Evolutionary conservation across 345 rosid genomes (phyloP), one percentile per base, ranked within the genome.

Genomic region (Ceriops zippeliana): DNA sequence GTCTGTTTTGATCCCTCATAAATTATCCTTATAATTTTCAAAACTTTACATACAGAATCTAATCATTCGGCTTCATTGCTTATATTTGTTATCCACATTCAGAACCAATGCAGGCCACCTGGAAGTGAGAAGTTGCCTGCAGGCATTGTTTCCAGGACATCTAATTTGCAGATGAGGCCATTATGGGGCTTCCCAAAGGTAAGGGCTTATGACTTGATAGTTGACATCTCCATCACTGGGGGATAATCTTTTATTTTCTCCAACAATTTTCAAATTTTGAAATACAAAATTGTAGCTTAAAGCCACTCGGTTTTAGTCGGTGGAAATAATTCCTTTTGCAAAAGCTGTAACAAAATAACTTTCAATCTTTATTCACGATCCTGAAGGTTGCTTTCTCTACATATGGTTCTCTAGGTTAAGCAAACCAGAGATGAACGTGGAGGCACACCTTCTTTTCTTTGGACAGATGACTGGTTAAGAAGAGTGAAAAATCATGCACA

Each of bases 81-180:
- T 63, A 67, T 28, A n/a, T 62, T 60, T 71, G 52, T 76, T 52
- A 75, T 13, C 61, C 53, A 42, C 60, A 59, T 66, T 66, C 61
- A 87, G 90, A 75, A 63, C 72, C 74, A 27, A 30, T 82, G 87
- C 73, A 79, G 78, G 67, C 86, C 81, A 64, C 75, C 65, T 71
- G 90, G 90, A 77, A 84, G 77, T 68, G 87, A 86, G 71, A 32
- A 74, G 35, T 77, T 88, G 38, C 93, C 93, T 2, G 76, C 70
- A 51, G 89, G 88, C 49, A 86, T 88, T 59, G 68, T 86, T 27
- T 27, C 72, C 27, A 67, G 76, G 32, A 79, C 79, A 16, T 75
- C 89, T 46, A 80, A 88, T 77, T 73, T 88, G 80, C 80, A 83
- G 63, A 85, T 86, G 88, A 76, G 86, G 56, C 88, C 89, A 5